Base-by-base conservation (phyloP, 371 early-diverging fungal genomes). In the Mucor circinelloides region DNA sequence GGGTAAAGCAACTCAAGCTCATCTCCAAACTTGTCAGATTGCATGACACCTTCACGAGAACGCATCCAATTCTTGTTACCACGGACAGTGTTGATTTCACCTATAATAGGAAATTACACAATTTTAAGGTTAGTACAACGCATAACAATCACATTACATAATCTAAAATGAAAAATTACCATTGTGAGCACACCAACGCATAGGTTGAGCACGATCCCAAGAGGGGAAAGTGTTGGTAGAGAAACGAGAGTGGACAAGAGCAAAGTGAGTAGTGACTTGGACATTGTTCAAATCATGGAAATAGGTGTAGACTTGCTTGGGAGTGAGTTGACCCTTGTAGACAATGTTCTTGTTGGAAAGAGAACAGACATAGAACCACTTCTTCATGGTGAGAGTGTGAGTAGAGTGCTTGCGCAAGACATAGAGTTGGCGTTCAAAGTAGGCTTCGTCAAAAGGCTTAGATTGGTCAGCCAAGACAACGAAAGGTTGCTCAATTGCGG, bases 31-130 rank as follows among this genome's bases (percentile, higher is more conserved):
- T 85, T 85, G 38, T 85, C 87, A 13, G 93, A 93, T 54, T 86
- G 78, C 89, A 98, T 92, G 68, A 95, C 88, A 63, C 98, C 97
- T 78, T 97, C 97, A 44, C 97, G 91, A 54, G 99, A 95, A 32
- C 96, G 90, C 97, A 97, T 97, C 97, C 97, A 97, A 85, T 97
- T 97, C 81, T 95, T 97, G 88, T 98, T 98, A 44, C 99, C 99
- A 62, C 96, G 91, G 34, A 98, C 87, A 6, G 99, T 97, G 78
- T 98, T 98, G 75, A 98, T 98, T 80, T 98, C 98, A 79, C 94
- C 93, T 93, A 75, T 27, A 60, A 23, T 19, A 55, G 48, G 52
- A 34, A 38, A 62, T 50, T 42, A 56, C 21, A 48, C 21, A 27
- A 55, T 27, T n/a, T 52, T 52, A 52, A 52, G 27, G 27, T 27